Percentiles rank a stretch among this genome's conserved stretches.
These are phyloP conservation scores for Euptelea pleiosperma DNA, from an alignment of 164 flowering plant species.

Conservation along the genomic window DNA sequence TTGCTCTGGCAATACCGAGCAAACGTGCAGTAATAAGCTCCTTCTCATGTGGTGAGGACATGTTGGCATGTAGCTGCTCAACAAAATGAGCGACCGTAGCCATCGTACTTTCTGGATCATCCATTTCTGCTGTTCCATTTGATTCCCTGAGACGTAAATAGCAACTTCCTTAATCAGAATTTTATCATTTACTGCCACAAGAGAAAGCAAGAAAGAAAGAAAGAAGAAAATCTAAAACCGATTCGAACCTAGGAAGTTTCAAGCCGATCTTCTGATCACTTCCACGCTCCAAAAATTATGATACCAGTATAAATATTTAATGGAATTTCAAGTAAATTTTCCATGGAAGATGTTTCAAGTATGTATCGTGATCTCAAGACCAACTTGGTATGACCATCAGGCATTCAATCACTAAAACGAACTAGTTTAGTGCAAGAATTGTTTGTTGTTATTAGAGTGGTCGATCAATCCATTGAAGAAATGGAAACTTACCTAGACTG, in stretches of 20 bases:
- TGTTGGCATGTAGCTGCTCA: constrained; percentile 78
- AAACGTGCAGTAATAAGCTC: constrained; percentile 74
- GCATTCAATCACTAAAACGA: background rate
- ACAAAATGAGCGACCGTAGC: constrained; percentile 67
- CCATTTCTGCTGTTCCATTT: constrained; percentile 54
- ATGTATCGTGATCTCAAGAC: no score
- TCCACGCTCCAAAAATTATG: background rate
- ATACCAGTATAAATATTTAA: background rate
- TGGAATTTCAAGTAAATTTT: background rate
- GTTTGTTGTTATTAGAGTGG: no score
- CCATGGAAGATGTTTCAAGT: background rate
- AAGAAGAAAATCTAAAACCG: background rate
- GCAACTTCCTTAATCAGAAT: background rate
- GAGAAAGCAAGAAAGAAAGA: background rate
- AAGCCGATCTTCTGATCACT: no score
- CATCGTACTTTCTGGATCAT: constrained; percentile 62
- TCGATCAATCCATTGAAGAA: no score
- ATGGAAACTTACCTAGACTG: constrained; percentile 14
- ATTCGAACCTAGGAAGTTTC: background rate
- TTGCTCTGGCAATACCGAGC: constrained; percentile 59
- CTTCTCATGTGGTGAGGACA: constrained; percentile 70
- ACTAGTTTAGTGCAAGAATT: background rate
- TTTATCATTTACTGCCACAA: background rate
- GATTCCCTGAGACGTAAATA: constrained; percentile 47
- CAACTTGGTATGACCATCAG: no score